Percentiles rank a stretch among this genome's conserved stretches.
These are phyloP conservation scores for Auxenochlorella pyrenoidosa DNA, from an alignment of 139 green algal species.

Conservation along the genomic window DNA sequence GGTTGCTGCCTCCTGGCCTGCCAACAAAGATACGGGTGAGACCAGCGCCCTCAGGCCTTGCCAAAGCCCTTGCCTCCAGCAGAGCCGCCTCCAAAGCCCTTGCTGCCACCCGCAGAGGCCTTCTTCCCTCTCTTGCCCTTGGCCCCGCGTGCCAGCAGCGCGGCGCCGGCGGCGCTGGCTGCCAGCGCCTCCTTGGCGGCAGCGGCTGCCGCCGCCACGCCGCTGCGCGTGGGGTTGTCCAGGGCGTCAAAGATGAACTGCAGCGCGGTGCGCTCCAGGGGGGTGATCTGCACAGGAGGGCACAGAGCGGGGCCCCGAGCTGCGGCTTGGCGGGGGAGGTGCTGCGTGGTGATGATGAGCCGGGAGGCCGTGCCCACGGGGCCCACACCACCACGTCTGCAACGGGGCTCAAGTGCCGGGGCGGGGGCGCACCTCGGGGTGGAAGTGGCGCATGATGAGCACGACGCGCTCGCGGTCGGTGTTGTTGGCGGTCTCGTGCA, in stretches of 20 bases:
- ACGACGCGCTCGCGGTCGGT: conserved; percentile 50
- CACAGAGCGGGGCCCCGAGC: not conserved
- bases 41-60: not conserved
- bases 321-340: too few relatives aligned
- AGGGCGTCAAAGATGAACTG: conserved; percentile 60
- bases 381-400: too few relatives aligned
- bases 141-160: not conserved
- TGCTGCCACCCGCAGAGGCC: not conserved
- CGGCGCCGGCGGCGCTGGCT: too few relatives aligned
- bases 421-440: conserved; percentile 47
- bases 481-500: conserved; percentile 60
- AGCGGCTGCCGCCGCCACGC: conserved; percentile 23
- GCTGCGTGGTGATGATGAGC: too few relatives aligned
- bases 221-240: conserved; percentile 11
- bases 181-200: not conserved
- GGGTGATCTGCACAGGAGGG: conserved; percentile 5
- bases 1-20: too few relatives aligned
- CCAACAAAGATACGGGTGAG: not conserved
- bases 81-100: conserved; percentile 17
- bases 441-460: conserved; percentile 65
- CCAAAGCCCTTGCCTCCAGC: not conserved
- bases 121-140: conserved; percentile 4
- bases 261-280: conserved; percentile 45
- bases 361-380: too few relatives aligned
- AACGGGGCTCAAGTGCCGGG: too few relatives aligned